phyloP scores from a whole-genome alignment of 768 basidiomycete species.

The Termitomyces sp. region DNA sequence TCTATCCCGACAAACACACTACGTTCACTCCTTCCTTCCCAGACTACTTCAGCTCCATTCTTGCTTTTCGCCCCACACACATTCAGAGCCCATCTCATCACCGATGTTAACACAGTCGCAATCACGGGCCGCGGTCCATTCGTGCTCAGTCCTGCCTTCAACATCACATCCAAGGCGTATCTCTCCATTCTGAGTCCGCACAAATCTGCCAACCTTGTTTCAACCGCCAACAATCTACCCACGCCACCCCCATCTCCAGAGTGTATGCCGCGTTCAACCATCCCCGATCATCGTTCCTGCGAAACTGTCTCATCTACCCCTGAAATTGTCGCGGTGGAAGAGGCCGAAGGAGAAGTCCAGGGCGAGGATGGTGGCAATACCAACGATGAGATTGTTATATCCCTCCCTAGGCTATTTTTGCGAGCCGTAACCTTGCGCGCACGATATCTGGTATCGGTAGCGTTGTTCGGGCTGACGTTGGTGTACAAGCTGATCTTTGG shows the following conservation, averaged over 20 bases:
- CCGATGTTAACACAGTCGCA: neutral
- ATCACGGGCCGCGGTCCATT: slow-evolving; percentile 13
- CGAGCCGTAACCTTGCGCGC: neutral
- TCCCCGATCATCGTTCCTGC: neutral
- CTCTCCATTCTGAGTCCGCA: slow-evolving; percentile 29
- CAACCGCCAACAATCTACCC: slow-evolving; percentile 18
- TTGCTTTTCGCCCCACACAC: slow-evolving; percentile 15
- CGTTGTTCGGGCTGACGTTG: neutral
- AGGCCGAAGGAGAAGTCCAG: neutral
- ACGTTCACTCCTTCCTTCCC: slow-evolving; percentile 4
- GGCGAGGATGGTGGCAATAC: neutral
- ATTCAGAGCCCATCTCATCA: slow-evolving; percentile 10
- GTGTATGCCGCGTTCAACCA: slow-evolving; percentile 12
- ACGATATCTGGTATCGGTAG: neutral
- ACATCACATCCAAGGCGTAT: slow-evolving; percentile 17
- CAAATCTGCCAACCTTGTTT: slow-evolving; percentile 10
- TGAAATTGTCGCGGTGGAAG: neutral
- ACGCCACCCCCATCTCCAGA: slow-evolving; percentile 34
- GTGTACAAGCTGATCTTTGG: slow-evolving; percentile 8
- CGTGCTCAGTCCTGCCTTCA: slow-evolving; percentile 20
- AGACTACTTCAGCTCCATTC: slow-evolving; percentile 1
- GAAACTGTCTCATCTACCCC: neutral
- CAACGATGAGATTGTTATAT: neutral
- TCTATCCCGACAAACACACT: slow-evolving; percentile 4
- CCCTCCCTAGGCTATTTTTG: neutral